Percentiles rank a stretch among this genome's conserved stretches.
These are phyloP conservation scores for Neurospora tetrasperma DNA, from an alignment of 495 filamentous ascomycete species.

Conservation along the genomic window DNA sequence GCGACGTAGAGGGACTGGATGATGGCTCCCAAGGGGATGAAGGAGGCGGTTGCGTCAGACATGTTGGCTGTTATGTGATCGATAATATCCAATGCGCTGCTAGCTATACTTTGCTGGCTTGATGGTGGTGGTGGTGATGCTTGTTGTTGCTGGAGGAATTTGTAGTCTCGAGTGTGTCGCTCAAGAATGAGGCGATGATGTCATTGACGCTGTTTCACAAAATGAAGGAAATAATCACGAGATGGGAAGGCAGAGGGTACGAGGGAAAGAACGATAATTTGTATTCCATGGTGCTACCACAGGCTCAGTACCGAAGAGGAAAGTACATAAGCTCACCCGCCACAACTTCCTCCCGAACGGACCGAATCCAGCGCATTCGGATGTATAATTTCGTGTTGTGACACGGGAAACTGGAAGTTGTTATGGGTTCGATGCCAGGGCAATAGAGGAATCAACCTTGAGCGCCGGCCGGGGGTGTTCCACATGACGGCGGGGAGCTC, in stretches of 20 bases:
- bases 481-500: background rate
- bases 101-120: background rate
- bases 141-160: background rate
- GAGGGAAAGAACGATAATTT: background rate
- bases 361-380: background rate
- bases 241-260: background rate
- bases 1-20: conserved; percentile 74
- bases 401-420: background rate
- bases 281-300: background rate
- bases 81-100: background rate
- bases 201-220: background rate
- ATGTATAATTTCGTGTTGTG: background rate
- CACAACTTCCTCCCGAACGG: background rate
- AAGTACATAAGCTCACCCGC: background rate
- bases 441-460: background rate
- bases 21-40: conserved; percentile 79
- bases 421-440: background rate
- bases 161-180: background rate
- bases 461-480: background rate
- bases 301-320: background rate
- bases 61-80: conserved; percentile 15
- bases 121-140: background rate
- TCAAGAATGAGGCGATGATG: background rate
- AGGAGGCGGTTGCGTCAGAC: conserved; percentile 43
- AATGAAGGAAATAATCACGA: background rate